phyloP scores from a whole-genome alignment of 2,329 filamentous ascomycete genomes.

The Penicillium hesseltinei region DNA sequence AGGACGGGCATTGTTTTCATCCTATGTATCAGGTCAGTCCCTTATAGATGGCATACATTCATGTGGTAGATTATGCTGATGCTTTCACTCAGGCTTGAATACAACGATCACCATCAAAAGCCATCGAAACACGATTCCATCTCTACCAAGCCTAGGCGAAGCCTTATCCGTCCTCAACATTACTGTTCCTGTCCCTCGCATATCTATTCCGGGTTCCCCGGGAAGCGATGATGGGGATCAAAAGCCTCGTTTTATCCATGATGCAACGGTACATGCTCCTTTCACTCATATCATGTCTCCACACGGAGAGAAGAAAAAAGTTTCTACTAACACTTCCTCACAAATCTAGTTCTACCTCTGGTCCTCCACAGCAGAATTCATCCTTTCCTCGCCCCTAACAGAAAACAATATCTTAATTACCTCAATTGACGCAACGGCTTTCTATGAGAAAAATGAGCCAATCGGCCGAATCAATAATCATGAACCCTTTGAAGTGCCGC shows the following conservation, averaged over 20 bases:
- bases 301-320: neutral
- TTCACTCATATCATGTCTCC: slow-evolving; percentile 14
- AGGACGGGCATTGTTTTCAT: slow-evolving; percentile 73
- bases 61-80: slow-evolving; percentile 6
- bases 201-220: slow-evolving; percentile 56
- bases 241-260: slow-evolving; percentile 70
- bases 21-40: slow-evolving; percentile 71
- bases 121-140: slow-evolving; percentile 70
- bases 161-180: slow-evolving; percentile 71
- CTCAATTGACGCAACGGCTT: slow-evolving; percentile 77
- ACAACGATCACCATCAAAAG: slow-evolving; percentile 72
- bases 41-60: neutral
- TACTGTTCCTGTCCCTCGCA: slow-evolving; percentile 67
- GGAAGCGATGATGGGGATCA: slow-evolving; percentile 44
- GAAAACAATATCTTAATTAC: slow-evolving; percentile 74
- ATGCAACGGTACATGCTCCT: slow-evolving; percentile 60
- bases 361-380: slow-evolving; percentile 82
- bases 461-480: slow-evolving; percentile 76
- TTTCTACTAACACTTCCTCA: slow-evolving; percentile 12
- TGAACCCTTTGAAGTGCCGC: slow-evolving; percentile 71
- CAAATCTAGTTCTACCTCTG: slow-evolving; percentile 67
- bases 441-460: slow-evolving; percentile 75
- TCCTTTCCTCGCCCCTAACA: slow-evolving; percentile 72
- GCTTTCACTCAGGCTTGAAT: slow-evolving; percentile 61
- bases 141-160: slow-evolving; percentile 67